Base-by-base conservation (phyloP, 257 asterid genomes). In the Ophiorrhiza pumila region DNA sequence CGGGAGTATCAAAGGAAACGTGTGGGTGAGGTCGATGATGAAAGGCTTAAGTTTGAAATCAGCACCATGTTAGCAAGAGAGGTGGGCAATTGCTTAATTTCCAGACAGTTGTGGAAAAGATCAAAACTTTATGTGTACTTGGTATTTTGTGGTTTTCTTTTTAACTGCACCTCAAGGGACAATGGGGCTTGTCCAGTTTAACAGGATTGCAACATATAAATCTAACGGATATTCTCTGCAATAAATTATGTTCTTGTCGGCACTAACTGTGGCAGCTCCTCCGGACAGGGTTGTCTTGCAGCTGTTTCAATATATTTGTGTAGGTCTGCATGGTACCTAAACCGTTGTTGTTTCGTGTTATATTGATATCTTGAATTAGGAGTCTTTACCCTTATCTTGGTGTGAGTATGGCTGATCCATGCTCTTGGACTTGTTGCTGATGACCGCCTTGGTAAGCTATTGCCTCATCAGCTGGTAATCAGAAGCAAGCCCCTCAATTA, bases 21-120 rank as follows among this genome's bases (percentile, higher is more conserved):
- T 49, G 93, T 91, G 32, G 96, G 78, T 66, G 89, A 84, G 85
- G 85, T 91, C 71, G 93, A 86, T 68, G 99, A 94, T 76, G 93
- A 85, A 7, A 87, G 99, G 52, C 76, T 94, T 85, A 91, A 90
- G 82, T 94, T 94, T 53, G 99, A 94, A 79, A 83, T 88, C 77
- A 86, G 90, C 81, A 94, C 99, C 20, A 91, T 94, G 89, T 78
- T 85, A 56, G 69, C 96, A 37, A 90, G 99, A 77, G 97, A 92
- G 97, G 99, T 94, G 69, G 80, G 89, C 59, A 69, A 58, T 75
- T 65, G 61, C 45, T 49, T 74, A 73, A 27, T 61, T 59, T 56
- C 0, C 57, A 39, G 60, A 7, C 32, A 22, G 9, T 55, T 47
- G 20, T 25, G 53, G 67, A 32, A 41, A 50, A 43, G 7, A 5